phyloP scores from a whole-genome alignment of 2,329 filamentous ascomycete genomes.

The Talaromyces atroroseus region DNA sequence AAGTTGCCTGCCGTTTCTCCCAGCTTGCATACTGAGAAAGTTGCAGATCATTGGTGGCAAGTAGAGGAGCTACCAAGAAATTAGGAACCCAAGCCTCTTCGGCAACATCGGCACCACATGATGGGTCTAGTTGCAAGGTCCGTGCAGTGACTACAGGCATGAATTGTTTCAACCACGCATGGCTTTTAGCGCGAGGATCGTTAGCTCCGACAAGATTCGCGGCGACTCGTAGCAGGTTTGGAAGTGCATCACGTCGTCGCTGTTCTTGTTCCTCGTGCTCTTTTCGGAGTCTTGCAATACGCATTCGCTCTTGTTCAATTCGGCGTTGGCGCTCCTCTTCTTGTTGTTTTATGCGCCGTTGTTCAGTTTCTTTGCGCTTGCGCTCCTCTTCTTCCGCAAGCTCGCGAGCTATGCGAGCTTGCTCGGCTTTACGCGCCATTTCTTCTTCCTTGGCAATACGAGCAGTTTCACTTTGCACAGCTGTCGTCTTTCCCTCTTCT shows the following conservation, averaged over 20 bases:
- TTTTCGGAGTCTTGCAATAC: conserved; percentile 39
- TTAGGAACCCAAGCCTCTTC: conserved; percentile 47
- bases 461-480: conserved; percentile 25
- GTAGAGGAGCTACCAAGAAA: conserved; percentile 43
- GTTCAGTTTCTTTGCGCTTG: conserved; percentile 38
- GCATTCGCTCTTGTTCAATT: conserved; percentile 37
- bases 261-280: conserved; percentile 44
- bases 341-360: conserved; percentile 39
- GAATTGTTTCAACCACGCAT: conserved; percentile 41
- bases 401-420: conserved; percentile 32
- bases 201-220: conserved; percentile 42
- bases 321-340: conserved; percentile 43
- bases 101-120: conserved; percentile 30
- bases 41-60: conserved; percentile 46
- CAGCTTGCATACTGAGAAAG: conserved; percentile 44
- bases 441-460: conserved; percentile 30
- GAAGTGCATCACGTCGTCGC: conserved; percentile 42
- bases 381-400: conserved; percentile 40
- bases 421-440: conserved; percentile 21
- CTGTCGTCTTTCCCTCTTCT: conserved; percentile 18
- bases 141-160: conserved; percentile 43
- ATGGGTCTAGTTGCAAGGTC: conserved; percentile 39
- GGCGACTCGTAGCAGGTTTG: conserved; percentile 39
- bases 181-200: conserved; percentile 37
- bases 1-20: conserved; percentile 41